Conservation (phyloP, 768 basidiomycete genomes). For the Lactifluus volemus region DNA sequence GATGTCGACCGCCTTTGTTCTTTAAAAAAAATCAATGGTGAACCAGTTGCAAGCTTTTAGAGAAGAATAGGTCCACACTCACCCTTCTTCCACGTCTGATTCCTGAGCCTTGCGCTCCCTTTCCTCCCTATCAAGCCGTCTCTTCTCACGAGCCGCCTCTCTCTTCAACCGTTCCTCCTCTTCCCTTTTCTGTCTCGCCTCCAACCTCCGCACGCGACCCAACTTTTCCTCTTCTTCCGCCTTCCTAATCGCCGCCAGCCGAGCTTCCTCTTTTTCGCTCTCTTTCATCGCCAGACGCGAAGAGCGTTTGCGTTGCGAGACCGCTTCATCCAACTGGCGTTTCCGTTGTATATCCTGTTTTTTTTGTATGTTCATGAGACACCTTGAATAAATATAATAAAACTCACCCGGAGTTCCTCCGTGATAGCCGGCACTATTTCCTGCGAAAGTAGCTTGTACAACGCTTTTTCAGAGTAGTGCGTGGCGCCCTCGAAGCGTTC, state of each 20-base stretch:
- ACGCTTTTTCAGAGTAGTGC: conserved; percentile 71
- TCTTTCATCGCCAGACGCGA: conserved; percentile 81
- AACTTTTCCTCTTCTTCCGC: conserved; percentile 62
- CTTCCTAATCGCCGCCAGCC: conserved; percentile 46
- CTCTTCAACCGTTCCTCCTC: conserved; percentile 34
- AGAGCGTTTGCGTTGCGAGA: conserved; percentile 83
- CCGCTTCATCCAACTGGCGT: conserved; percentile 58
- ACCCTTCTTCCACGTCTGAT: conserved; percentile 7
- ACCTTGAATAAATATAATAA: too few relatives aligned
- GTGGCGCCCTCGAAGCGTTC: conserved; percentile 67
- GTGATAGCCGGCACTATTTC: conserved; percentile 65
- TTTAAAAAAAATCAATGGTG: background rate
- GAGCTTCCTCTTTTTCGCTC: conserved; percentile 66
- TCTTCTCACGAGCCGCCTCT: conserved; percentile 53
- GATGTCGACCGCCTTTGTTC: conserved; percentile 10
- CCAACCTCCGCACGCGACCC: conserved; percentile 47
- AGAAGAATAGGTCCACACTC: background rate
- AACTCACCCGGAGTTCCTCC: conserved; percentile 53
- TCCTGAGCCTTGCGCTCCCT: conserved; percentile 10
- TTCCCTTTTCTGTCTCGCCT: conserved; percentile 31
- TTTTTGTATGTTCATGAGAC: background rate
- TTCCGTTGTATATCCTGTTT: conserved; percentile 54
- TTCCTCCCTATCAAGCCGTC: conserved; percentile 30
- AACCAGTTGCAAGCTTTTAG: background rate
- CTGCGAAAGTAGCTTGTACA: conserved; percentile 59